Evolutionary conservation across 208 protist species (phyloP).

Genomic region (Acanthamoeba quina): DNA sequence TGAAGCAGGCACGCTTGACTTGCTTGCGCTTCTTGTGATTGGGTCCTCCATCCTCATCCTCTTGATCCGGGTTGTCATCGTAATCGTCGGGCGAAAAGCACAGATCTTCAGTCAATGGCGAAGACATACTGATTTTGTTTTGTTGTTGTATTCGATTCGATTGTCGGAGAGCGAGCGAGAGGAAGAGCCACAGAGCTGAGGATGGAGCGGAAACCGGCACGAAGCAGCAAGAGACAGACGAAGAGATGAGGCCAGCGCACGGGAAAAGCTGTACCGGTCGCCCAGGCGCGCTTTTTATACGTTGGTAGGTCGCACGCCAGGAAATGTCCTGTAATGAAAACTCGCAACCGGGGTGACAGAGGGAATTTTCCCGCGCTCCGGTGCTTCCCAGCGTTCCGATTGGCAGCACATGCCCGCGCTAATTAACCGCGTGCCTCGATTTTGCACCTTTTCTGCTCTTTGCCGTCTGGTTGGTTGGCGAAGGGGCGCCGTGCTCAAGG

Average conservation of each 20-base stretch:
- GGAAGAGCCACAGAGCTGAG: neutral
- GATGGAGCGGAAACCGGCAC: neutral
- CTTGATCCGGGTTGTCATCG: neutral
- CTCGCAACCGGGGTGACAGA: neutral
- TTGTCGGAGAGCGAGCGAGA: neutral
- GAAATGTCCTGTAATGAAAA: neutral
- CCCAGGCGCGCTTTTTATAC: neutral
- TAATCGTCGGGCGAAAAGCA: neutral
- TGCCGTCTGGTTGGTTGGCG: too few species aligned
- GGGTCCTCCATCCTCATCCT: conserved; percentile 18
- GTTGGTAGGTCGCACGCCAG: conserved; percentile 11
- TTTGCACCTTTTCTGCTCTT: too few species aligned
- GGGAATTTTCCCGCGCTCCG: neutral
- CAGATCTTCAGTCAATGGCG: neutral
- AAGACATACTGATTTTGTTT: neutral
- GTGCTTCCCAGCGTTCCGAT: neutral
- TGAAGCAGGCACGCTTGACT: conserved; percentile 9
- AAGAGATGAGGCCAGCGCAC: neutral
- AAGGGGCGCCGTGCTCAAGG: too few species aligned
- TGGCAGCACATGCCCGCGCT: neutral
- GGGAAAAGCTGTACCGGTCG: too few species aligned
- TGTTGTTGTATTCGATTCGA: neutral
- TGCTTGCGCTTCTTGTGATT: conserved; percentile 5
- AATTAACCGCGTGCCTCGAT: neutral
- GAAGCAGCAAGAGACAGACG: neutral